Percentiles rank a stretch among this genome's conserved stretches.
These are phyloP conservation scores for Kurtzmaniella quercitrusa DNA, from an alignment of 1,139 yeast genomes.

Conservation along the genomic window DNA sequence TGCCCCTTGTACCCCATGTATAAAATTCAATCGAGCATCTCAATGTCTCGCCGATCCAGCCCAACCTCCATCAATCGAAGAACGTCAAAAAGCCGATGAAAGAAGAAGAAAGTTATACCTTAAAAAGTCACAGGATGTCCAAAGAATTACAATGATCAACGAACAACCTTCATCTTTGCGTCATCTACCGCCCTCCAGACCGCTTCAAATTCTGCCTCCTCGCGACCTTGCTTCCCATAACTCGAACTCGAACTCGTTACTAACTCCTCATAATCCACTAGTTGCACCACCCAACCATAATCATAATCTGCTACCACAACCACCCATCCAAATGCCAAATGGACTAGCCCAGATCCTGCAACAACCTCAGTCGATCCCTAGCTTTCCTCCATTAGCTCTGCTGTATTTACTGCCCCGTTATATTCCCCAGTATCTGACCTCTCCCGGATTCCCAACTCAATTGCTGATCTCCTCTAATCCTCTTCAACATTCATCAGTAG, in stretches of 20 bases:
- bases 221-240: not conserved
- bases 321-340: not conserved
- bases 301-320: not conserved
- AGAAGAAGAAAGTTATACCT: constrained; percentile 12
- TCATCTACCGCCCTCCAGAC: not conserved
- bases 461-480: not conserved
- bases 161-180: not conserved
- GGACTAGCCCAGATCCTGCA: not conserved
- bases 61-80: constrained; percentile 39
- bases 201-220: not conserved
- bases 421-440: not conserved
- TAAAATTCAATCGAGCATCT: constrained; percentile 35
- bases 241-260: no score
- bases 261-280: no score
- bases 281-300: constrained; percentile 1
- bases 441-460: not conserved
- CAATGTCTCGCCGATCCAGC: constrained; percentile 42
- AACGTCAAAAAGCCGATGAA: constrained; percentile 20
- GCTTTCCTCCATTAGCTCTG: not conserved
- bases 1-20: constrained; percentile 48
- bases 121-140: not conserved
- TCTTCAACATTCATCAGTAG: not conserved
- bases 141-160: not conserved
- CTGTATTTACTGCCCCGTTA: not conserved
- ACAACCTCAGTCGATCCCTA: not conserved